Conservation (phyloP, 2,329 filamentous ascomycete genomes). For the Cladosporium sp. region DNA sequence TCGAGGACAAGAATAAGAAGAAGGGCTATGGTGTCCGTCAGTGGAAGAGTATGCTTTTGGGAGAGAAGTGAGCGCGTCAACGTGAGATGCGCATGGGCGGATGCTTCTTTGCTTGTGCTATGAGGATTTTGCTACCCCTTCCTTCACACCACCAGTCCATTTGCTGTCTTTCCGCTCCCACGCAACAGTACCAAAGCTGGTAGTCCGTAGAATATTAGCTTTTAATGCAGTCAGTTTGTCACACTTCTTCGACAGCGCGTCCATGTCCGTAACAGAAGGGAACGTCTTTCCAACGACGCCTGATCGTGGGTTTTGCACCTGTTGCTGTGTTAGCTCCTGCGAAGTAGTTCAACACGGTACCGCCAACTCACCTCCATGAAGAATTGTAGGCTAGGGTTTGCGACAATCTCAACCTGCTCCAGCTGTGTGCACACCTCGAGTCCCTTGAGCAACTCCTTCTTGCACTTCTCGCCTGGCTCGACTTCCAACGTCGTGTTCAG, state of each 20-base stretch:
- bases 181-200: slow-evolving; percentile 35
- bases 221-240: slow-evolving; percentile 42
- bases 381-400: slow-evolving; percentile 42
- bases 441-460: slow-evolving; percentile 38
- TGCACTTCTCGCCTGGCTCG: slow-evolving; percentile 40
- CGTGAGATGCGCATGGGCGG: no score
- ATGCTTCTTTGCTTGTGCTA: neutral
- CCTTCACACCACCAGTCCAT: slow-evolving; percentile 29
- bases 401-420: slow-evolving; percentile 46
- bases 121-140: neutral
- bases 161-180: slow-evolving; percentile 38
- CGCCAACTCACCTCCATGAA: slow-evolving; percentile 40
- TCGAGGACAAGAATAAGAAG: no score
- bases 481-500: slow-evolving; percentile 43
- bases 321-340: neutral
- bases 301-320: slow-evolving; percentile 36
- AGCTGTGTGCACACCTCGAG: slow-evolving; percentile 37
- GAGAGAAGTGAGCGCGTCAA: no score
- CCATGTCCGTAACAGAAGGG: slow-evolving; percentile 40
- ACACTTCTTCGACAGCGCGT: slow-evolving; percentile 38
- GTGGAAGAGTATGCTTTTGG: no score
- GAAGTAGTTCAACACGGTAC: neutral
- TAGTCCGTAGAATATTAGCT: slow-evolving; percentile 41
- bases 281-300: slow-evolving; percentile 37
- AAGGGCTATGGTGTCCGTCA: no score